Base-by-base conservation (phyloP, 495 filamentous ascomycete genomes). In the Aspergillus wentii region DNA sequence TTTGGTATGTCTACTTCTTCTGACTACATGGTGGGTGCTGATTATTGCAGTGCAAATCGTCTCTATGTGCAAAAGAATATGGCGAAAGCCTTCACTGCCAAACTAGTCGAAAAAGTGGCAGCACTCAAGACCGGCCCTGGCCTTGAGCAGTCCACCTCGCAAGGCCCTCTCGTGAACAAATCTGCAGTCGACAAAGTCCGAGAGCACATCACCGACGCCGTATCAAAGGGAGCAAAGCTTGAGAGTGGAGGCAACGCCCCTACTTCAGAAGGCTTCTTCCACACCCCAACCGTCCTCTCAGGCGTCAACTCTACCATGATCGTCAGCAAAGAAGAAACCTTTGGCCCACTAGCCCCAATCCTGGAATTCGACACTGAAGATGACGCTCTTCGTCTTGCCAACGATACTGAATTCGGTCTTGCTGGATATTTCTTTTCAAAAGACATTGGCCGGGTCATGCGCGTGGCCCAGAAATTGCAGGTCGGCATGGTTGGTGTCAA, bases 141-240 rank as follows among this genome's bases (percentile, higher is more conserved):
- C 0, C 83, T 80, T 44, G 73, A 79, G 1, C 57, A 68, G 9
- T 71, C 66, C 17, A 66, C 74, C 19, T 89, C 80, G 0, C 81
- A 87, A 43, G 87, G 87, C 1, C 87, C 86, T 2, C 60, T 94
- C 6, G 86, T 88, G 39, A 83, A 88, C 56, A 64, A 72, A 15
- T 64, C 72, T 4, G 87, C 83, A 5, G 62, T 88, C 16, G 61
- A 55, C 25, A 94, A 91, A 52, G 85, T 85, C 13, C 71, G 79
- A 6, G 54, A 66, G 8, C 86, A 90, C 51, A 75, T 92, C 9
- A 65, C 71, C 9, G 85, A 94, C 51, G 87, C 87, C 1, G 57
- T 74, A 5, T 44, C 62, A 3, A 85, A 53, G 28, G 58, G 61
- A 10, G 60, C 41, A 5, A 32, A 15, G 5, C 10, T 48, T 16